Evolutionary conservation across 2,329 filamentous ascomycete genomes (phyloP).

Genomic region (Gnomoniopsis sp.): DNA sequence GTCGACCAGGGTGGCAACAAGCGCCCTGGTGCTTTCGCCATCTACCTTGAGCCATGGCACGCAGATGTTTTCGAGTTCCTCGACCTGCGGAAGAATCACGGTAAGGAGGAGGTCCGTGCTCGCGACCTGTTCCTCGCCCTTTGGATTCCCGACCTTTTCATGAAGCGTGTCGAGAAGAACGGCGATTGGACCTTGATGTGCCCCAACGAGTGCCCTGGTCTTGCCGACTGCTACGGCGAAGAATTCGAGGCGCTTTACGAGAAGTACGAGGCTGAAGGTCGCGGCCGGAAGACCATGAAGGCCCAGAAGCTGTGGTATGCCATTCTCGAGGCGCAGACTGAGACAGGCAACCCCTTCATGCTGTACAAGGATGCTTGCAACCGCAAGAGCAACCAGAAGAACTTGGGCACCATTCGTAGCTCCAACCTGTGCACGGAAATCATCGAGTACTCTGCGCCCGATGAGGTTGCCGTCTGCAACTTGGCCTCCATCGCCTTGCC

Average conservation of each 20-base stretch:
- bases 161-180: constrained; percentile 98
- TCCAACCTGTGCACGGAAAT: constrained; percentile 99
- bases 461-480: constrained; percentile 99
- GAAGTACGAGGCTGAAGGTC: constrained; percentile 83
- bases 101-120: constrained; percentile 95
- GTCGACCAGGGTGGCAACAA: constrained; percentile 99
- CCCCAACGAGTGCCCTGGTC: constrained; percentile 90
- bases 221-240: constrained; percentile 95
- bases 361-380: constrained; percentile 99
- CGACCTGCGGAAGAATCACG: constrained; percentile 98
- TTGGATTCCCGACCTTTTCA: constrained; percentile 99
- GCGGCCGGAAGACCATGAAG: constrained; percentile 86
- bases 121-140: constrained; percentile 96
- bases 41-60: constrained; percentile 99
- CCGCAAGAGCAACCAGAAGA: constrained; percentile 99
- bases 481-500: constrained; percentile 91
- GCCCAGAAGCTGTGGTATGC: constrained; percentile 99
- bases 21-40: constrained; percentile 95
- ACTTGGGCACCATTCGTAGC: constrained; percentile 95
- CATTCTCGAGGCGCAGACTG: constrained; percentile 95
- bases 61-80: constrained; percentile 96
- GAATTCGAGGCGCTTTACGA: constrained; percentile 96
- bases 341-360: constrained; percentile 99
- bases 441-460: constrained; percentile 92
- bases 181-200: constrained; percentile 97